Evolutionary conservation across 352 stramenopile species (phyloP).

Genomic region (Globisporangium viniferum): DNA sequence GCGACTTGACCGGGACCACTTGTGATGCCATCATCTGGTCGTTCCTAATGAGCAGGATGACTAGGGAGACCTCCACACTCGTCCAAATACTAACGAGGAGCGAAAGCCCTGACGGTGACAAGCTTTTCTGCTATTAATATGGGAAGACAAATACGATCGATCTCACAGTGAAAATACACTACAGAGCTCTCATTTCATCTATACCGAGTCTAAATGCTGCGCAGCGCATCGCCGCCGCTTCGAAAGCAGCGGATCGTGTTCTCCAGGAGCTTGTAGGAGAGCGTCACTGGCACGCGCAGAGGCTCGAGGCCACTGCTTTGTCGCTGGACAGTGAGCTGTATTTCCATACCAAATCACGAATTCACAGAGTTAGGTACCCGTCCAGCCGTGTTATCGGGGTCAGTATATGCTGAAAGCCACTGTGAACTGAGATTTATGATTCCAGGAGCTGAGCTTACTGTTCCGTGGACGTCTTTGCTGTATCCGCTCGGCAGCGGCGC

Average conservation of each 20-base stretch:
- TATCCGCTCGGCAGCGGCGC: slow-evolving; percentile 64
- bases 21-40: neutral
- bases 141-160: neutral
- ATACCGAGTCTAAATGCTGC: slow-evolving; percentile 7
- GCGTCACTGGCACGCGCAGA: slow-evolving; percentile 24
- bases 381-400: neutral
- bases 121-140: neutral
- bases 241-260: slow-evolving; percentile 63
- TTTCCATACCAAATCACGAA: neutral
- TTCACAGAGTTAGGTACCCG: neutral
- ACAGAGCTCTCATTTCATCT: neutral
- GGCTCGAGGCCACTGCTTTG: slow-evolving; percentile 30
- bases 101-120: neutral
- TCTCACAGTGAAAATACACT: neutral
- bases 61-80: no score
- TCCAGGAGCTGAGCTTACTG: slow-evolving; percentile 24
- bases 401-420: neutral
- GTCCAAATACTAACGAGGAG: no score
- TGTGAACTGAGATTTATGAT: no score
- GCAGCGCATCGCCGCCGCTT: slow-evolving; percentile 29
- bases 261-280: slow-evolving; percentile 72
- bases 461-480: slow-evolving; percentile 75
- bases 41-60: no score
- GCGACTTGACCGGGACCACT: slow-evolving; percentile 5
- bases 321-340: slow-evolving; percentile 40